phyloP scores from a whole-genome alignment of 371 early-diverging fungal species.

The Mucor plumbeus region DNA sequence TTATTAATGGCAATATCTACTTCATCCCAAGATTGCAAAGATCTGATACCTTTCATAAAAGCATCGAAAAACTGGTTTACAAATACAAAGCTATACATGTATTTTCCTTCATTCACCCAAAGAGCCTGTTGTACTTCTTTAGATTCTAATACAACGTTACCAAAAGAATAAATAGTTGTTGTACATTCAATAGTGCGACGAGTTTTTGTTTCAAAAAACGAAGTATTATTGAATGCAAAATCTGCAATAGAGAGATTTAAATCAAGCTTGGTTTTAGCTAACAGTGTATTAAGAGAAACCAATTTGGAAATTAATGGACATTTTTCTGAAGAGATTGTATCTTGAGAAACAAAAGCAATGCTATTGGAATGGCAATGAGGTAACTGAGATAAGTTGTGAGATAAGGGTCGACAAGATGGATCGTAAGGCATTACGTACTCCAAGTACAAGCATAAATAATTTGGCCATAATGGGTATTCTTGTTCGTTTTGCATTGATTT shows the following conservation, averaged over 20 bases:
- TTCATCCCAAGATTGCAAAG: slow-evolving; percentile 54
- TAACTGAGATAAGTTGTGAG: slow-evolving; percentile 46
- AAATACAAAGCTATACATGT: slow-evolving; percentile 60
- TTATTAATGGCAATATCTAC: slow-evolving; percentile 60
- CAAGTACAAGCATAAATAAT: slow-evolving; percentile 52
- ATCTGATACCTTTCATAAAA: slow-evolving; percentile 58
- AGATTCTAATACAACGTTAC: slow-evolving; percentile 66
- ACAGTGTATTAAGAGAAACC: slow-evolving; percentile 4
- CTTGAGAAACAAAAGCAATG: slow-evolving; percentile 19
- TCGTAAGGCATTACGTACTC: slow-evolving; percentile 49
- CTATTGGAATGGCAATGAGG: slow-evolving; percentile 48
- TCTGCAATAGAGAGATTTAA: slow-evolving; percentile 48
- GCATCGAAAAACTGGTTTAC: slow-evolving; percentile 69
- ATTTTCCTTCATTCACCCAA: slow-evolving; percentile 48
- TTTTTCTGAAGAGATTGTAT: slow-evolving; percentile 35
- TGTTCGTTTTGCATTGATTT: neutral
- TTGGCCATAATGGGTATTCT: slow-evolving; percentile 44
- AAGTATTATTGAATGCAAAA: slow-evolving; percentile 53
- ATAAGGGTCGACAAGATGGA: slow-evolving; percentile 33
- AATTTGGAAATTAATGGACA: slow-evolving; percentile 34
- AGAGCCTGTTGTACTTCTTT: slow-evolving; percentile 61
- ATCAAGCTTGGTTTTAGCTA: slow-evolving; percentile 48
- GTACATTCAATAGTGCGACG: slow-evolving; percentile 63
- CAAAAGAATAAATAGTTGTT: slow-evolving; percentile 72
- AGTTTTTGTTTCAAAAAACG: slow-evolving; percentile 58